Conservation (phyloP, 2,329 filamentous ascomycete species). For the Dryadomyces quercus-mongolicae region DNA sequence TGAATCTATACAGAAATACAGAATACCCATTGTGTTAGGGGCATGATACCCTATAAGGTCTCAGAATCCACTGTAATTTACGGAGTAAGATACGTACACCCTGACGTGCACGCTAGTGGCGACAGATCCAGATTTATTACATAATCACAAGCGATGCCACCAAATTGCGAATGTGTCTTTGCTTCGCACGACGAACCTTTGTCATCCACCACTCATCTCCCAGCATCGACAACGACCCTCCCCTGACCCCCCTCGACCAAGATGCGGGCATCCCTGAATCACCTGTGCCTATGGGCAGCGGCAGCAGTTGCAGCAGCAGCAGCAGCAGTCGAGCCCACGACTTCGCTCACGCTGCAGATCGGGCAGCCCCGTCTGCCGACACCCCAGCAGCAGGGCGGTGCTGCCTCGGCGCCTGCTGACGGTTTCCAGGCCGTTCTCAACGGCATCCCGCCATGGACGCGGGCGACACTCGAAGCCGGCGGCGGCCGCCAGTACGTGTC, state of each 20-base stretch:
- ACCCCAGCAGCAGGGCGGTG: neutral
- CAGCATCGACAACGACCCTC: neutral
- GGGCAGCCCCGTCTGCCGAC: conserved; percentile 3
- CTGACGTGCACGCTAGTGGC: neutral
- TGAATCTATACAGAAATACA: too few species aligned
- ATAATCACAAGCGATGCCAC: too few species aligned
- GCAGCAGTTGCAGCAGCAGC: neutral
- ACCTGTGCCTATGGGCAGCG: neutral
- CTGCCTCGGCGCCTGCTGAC: neutral
- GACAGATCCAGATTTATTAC: conserved; percentile 3
- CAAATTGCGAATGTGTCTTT: neutral
- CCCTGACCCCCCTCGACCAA: neutral
- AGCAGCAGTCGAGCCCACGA: neutral
- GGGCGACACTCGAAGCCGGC: conserved; percentile 57
- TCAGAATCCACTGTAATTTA: too few species aligned
- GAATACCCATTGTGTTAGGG: too few species aligned
- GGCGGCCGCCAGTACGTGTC: conserved; percentile 30
- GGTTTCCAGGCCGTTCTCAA: conserved; percentile 1
- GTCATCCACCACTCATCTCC: neutral
- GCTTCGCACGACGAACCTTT: neutral
- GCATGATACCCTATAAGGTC: too few species aligned
- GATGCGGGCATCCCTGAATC: neutral
- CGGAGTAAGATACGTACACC: too few species aligned
- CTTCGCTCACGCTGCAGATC: conserved; percentile 9
- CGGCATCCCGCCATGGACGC: conserved; percentile 47